Evolutionary conservation across 208 protist genomes (phyloP), one percentile per base, ranked within the genome.

Genomic region (Acanthamoeba polyphaga): DNA sequence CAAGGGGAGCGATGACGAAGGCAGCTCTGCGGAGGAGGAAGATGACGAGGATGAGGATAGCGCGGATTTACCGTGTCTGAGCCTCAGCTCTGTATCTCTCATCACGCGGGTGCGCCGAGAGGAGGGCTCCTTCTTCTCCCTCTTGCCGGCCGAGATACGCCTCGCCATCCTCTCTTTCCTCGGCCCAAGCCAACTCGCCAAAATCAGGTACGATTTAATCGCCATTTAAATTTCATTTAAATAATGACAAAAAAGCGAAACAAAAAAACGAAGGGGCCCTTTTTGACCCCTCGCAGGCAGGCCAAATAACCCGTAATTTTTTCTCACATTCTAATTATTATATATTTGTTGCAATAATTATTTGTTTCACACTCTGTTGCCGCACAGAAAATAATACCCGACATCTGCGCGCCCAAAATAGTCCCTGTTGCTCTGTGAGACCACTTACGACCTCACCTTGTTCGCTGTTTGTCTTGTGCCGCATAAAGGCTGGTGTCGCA

Each of bases 141-240:
- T 88, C 12, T 27, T 88, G 27, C 80, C 80, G 5, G 51, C 80
- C 24, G 80, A 88, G 32, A 49, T 88, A 0, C 80, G 80, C 51
- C 80, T 88, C 80, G 64, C 64, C 80, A 88, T 88, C n/a, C 34
- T 88, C 24, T 88, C 80, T 51, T 88, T 88, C 80, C 51, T 88
- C 5, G n/a, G 80, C 24, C 80, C 80, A 6, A 88, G 80, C 51
- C 80, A 88, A 34, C 80, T 88, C 8, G 80, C 80, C 53, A 55
- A 64, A 32, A 64, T 88, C 22, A 55, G 80, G 80, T 88, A 88
- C 34, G 22, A 74, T 74, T 38, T 38, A 32, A 27, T 43, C 43
- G 43, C 29, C 43, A 15, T 13, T 58, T 24, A 27, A 13, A 29
- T 34, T 29, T 7, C 29, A 76, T 29, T 43, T 43, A 43, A 43